Evolutionary conservation across 805 yeast genomes (phyloP), one percentile per base, ranked within the genome.

Genomic region (Starmerella khaoyaiensis): DNA sequence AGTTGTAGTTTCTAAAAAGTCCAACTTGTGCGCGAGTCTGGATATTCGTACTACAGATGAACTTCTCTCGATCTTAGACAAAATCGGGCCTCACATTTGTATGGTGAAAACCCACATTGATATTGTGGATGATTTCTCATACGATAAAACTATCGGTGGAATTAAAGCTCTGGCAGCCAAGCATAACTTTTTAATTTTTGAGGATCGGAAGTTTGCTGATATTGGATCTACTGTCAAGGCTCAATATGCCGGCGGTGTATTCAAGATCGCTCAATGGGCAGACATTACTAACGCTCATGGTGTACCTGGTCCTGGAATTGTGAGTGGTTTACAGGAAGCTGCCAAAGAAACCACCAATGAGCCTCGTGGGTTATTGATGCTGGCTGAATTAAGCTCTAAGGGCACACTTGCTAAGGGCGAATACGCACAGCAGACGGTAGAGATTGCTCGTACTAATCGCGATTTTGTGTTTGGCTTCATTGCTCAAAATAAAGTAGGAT

Each of bases 241-340:
- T 31, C 98, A 90, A 60, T 90, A 87, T 59, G 65, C 79, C 22
- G 82, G 93, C 26, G 98, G 98, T 31, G 77, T 82, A 9, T 84
- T 74, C 64, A 75, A 72, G 54, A 87, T 87, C 44, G 90, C 94
- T 11, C 63, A 75, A 52, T 90, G 98, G 98, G 75, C 97, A 0
- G 95, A 90, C 54, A 84, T 90, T 49, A 87, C 97, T 24, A 90
- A 90, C 58, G 97, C 97, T 0, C 98, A 90, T 53, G 93, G 96
- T 41, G 86, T 90, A 22, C 87, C 97, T 2, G 99, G 99, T 17
- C 75, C 78, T 0, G 96, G 97, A 10, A 80, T 90, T 38, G 93
- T 90, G 5, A 65, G 72, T 30, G 99, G 98, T 0, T 68, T 90
- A 49, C 79, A 77, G 49, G 79, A 76, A 51, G 95, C 90, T 3